A percentile compares a stretch with the other conserved stretches of the same genome.
phyloP scores from a whole-genome alignment of 2,329 filamentous ascomycete genomes.

The Hypocreales sp. region DNA sequence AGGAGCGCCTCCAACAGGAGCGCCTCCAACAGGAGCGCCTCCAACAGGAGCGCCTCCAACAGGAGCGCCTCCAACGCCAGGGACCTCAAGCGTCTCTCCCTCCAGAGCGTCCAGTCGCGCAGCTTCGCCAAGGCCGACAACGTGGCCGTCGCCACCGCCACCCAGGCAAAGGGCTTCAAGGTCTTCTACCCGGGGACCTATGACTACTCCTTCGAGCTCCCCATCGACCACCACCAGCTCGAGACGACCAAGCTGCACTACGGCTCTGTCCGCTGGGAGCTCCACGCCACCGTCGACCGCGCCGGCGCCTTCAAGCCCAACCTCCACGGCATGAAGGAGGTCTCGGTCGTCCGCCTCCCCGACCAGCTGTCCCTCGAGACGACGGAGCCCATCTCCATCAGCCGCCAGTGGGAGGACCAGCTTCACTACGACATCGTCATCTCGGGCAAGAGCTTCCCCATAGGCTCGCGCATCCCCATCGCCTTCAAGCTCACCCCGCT shows the following conservation, averaged over 20 bases:
- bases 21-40: constrained; percentile 9
- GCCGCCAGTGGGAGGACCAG: constrained; percentile 87
- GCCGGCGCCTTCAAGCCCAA: constrained; percentile 85
- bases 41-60: constrained; percentile 4
- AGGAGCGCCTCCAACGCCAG: constrained; percentile 20
- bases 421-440: constrained; percentile 93
- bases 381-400: constrained; percentile 87
- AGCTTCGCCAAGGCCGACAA: constrained; percentile 74
- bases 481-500: constrained; percentile 87
- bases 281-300: constrained; percentile 73
- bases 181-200: constrained; percentile 63
- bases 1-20: constrained; percentile 8
- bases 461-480: constrained; percentile 77
- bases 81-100: constrained; percentile 52
- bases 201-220: constrained; percentile 67
- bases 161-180: constrained; percentile 60
- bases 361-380: constrained; percentile 80
- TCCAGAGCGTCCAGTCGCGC: constrained; percentile 67
- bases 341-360: constrained; percentile 70
- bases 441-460: constrained; percentile 84
- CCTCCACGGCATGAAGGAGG: constrained; percentile 65
- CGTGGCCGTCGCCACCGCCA: constrained; percentile 43
- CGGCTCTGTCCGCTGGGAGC: constrained; percentile 74
- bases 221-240: constrained; percentile 73
- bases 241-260: constrained; percentile 82